Percentiles rank a stretch among this genome's conserved stretches.
Conservation (phyloP, 2,329 filamentous ascomycete species). For the Nigrograna mackinnonii region DNA sequence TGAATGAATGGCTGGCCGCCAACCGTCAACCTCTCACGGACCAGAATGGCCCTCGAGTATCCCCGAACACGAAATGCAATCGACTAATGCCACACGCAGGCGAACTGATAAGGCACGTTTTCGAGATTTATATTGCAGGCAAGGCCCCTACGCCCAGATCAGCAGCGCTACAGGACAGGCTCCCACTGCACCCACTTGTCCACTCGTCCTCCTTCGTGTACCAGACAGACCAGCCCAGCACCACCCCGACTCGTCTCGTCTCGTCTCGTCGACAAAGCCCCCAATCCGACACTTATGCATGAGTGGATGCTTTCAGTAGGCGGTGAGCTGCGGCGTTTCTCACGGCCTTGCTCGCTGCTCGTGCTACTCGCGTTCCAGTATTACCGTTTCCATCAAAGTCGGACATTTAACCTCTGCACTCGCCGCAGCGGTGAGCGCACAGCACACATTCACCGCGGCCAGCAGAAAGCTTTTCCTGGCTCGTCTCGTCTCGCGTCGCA, state of each 20-base stretch:
- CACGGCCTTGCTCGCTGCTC: neutral
- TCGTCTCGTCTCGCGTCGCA: neutral
- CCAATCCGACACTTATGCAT: conserved; percentile 19
- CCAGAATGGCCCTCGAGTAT: too few species aligned
- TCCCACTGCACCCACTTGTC: neutral
- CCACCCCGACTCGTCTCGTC: neutral
- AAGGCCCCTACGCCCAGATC: conserved; percentile 23
- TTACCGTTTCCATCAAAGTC: conserved; percentile 14
- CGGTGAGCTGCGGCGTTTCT: conserved; percentile 12
- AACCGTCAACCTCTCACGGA: too few species aligned
- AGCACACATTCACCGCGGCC: neutral
- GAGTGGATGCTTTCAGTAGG: conserved; percentile 11
- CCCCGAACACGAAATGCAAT: conserved; percentile 26
- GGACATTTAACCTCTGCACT: conserved; percentile 16
- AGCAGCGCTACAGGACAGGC: conserved; percentile 23
- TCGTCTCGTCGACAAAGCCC: neutral
- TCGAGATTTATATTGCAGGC: conserved; percentile 29
- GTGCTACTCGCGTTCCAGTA: conserved; percentile 3
- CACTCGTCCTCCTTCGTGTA: neutral
- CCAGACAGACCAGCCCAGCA: too few species aligned
- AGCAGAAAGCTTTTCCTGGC: conserved; percentile 1
- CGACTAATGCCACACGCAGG: conserved; percentile 23
- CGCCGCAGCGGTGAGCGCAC: conserved; percentile 15
- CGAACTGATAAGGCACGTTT: conserved; percentile 34
- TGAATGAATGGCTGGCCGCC: too few species aligned